These are phyloP conservation scores for Staphylotrichum longicolle DNA, from an alignment of 495 filamentous ascomycete genomes.

Conservation along the genomic window DNA sequence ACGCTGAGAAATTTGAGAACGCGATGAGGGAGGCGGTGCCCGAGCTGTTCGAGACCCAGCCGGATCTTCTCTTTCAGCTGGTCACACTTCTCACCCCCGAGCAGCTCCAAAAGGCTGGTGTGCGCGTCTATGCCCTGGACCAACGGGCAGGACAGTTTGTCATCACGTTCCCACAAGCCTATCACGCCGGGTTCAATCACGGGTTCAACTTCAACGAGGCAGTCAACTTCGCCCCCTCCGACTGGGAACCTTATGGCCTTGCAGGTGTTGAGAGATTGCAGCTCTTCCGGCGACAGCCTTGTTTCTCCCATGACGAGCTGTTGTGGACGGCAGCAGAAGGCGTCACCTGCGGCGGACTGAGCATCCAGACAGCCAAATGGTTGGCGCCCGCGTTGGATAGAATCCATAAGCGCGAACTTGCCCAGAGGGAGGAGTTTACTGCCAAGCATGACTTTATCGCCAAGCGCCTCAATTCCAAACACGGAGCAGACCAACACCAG, in stretches of 20 bases:
- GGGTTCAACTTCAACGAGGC: constrained; percentile 99
- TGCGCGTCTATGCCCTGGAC: constrained; percentile 88
- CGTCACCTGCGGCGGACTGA: constrained; percentile 65
- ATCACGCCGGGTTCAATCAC: constrained; percentile 91
- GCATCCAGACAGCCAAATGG: constrained; percentile 93
- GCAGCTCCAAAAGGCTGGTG: constrained; percentile 90
- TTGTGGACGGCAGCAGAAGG: constrained; percentile 75
- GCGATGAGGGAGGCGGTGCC: constrained; percentile 95
- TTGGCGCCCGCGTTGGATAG: constrained; percentile 81
- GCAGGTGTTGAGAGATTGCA: constrained; percentile 82
- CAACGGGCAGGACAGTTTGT: constrained; percentile 96
- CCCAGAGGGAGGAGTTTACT: constrained; percentile 64
- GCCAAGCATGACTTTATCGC: constrained; percentile 53
- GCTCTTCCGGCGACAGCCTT: constrained; percentile 84
- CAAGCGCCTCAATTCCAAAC: constrained; percentile 56
- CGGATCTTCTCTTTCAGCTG: constrained; percentile 93
- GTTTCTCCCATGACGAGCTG: constrained; percentile 97
- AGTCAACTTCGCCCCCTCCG: constrained; percentile 94
- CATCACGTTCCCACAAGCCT: constrained; percentile 89
- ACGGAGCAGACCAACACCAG: constrained; percentile 31
- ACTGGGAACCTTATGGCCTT: constrained; percentile 95
- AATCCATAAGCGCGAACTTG: constrained; percentile 69
- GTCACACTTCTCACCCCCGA: constrained; percentile 93
- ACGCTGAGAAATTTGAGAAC: constrained; percentile 89
- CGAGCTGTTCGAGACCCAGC: constrained; percentile 94